Evolutionary conservation across 106 monocot genomes (phyloP).

Genomic region (Ottelia alismoides): DNA sequence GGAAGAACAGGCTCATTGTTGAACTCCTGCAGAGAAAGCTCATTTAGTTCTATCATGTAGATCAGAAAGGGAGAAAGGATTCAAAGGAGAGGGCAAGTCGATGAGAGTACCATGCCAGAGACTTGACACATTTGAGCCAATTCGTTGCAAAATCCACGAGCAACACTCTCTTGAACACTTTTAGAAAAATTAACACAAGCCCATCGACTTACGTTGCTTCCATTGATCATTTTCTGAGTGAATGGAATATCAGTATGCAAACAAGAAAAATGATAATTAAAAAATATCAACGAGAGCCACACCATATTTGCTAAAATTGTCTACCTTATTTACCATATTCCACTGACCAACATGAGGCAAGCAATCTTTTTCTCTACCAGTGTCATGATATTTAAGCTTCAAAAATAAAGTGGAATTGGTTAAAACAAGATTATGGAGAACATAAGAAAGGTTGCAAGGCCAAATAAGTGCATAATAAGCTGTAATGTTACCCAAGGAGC

Average conservation of each 20-base stretch:
- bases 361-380: slow-evolving; percentile 42
- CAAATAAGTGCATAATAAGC: no score
- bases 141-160: slow-evolving; percentile 30
- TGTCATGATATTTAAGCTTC: slow-evolving; percentile 52
- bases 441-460: no score
- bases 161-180: slow-evolving; percentile 30
- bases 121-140: slow-evolving; percentile 40
- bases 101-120: slow-evolving; percentile 37
- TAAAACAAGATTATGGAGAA: no score
- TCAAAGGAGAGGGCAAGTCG: background rate
- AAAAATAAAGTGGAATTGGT: background rate
- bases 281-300: no score
- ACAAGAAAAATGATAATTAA: no score
- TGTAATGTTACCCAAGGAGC: slow-evolving; percentile 37
- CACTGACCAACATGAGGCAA: slow-evolving; percentile 52
- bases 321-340: slow-evolving; percentile 70
- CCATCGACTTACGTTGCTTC: slow-evolving; percentile 40
- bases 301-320: no score
- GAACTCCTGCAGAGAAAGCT: slow-evolving; percentile 24
- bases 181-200: slow-evolving; percentile 47
- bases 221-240: slow-evolving; percentile 60
- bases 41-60: background rate
- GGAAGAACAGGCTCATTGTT: slow-evolving; percentile 28
- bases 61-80: background rate
- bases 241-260: no score